Conservation (phyloP, 179 eudicot species). For the Camellia oleifera region DNA sequence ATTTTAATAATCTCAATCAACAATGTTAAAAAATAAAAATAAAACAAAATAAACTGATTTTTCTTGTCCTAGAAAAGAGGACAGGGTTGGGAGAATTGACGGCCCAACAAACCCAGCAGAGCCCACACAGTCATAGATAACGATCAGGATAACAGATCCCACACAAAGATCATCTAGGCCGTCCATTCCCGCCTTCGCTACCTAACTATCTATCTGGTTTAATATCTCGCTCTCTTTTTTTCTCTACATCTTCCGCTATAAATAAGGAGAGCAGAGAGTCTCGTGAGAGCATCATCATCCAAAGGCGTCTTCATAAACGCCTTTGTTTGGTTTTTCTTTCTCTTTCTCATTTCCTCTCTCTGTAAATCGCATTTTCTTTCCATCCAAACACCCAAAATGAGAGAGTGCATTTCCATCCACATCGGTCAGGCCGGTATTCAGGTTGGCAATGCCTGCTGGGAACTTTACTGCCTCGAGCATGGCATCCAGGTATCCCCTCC, state of each 20-base stretch:
- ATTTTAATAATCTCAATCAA: no score
- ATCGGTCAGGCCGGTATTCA: constrained; percentile 53
- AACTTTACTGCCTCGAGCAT: constrained; percentile 50
- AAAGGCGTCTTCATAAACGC: constrained; percentile 48
- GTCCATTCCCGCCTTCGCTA: neutral
- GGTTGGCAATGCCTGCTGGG: constrained; percentile 56
- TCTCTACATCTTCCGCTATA: neutral
- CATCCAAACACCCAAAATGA: constrained; percentile 25
- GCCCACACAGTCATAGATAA: no score
- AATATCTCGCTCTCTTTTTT: neutral
- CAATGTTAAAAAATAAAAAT: no score
- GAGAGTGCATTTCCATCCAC: constrained; percentile 40
- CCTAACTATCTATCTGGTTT: neutral
- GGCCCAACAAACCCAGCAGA: no score
- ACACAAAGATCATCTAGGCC: neutral
- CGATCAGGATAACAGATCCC: neutral
- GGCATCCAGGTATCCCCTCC: constrained; percentile 37
- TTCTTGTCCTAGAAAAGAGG: no score
- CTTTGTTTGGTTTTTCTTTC: neutral
- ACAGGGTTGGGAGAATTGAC: no score
- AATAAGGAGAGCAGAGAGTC: neutral
- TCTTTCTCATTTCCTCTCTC: neutral
- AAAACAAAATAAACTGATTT: no score
- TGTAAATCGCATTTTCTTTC: neutral
- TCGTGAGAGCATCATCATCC: neutral